phyloP scores from a whole-genome alignment of 352 stramenopile species.

The Phytophthora sp. region DNA sequence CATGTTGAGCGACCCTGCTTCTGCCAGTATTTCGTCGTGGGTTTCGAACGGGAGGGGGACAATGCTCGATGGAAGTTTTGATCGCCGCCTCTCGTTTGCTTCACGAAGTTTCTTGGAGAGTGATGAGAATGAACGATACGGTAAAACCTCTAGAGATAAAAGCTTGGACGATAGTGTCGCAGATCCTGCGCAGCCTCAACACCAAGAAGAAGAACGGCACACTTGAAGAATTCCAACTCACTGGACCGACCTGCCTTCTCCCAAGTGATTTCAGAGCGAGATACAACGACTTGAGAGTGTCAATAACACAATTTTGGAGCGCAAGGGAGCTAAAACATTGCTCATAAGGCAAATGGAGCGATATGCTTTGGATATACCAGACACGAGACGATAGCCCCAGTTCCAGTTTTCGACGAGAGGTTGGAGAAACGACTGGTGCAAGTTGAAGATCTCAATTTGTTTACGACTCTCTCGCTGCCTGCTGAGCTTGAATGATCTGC shows the following conservation, averaged over 20 bases:
- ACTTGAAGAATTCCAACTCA: no score
- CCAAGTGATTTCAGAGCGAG: slow-evolving; percentile 38
- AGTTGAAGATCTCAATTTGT: slow-evolving; percentile 17
- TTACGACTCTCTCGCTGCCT: slow-evolving; percentile 81
- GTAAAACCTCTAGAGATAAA: slow-evolving; percentile 14
- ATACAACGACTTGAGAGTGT: slow-evolving; percentile 32
- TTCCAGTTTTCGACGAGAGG: no score
- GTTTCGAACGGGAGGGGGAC: slow-evolving; percentile 37
- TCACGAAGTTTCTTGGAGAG: slow-evolving; percentile 39
- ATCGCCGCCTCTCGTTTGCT: slow-evolving; percentile 42
- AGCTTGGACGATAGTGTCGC: slow-evolving; percentile 6
- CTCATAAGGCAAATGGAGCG: background rate
- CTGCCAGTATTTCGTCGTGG: slow-evolving; percentile 39
- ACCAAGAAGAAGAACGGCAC: slow-evolving; percentile 12
- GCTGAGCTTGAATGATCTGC: slow-evolving; percentile 82
- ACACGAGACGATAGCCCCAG: no score
- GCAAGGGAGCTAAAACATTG: background rate
- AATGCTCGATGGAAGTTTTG: slow-evolving; percentile 39
- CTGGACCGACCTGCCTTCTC: slow-evolving; percentile 43
- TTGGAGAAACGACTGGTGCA: no score
- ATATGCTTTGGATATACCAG: background rate
- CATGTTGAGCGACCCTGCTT: slow-evolving; percentile 42
- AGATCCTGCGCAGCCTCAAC: background rate
- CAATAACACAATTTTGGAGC: slow-evolving; percentile 17
- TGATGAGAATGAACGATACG: slow-evolving; percentile 31